These are phyloP conservation scores for Saccharomycopsis fermentans DNA, from an alignment of 805 yeast genomes.

Conservation along the genomic window DNA sequence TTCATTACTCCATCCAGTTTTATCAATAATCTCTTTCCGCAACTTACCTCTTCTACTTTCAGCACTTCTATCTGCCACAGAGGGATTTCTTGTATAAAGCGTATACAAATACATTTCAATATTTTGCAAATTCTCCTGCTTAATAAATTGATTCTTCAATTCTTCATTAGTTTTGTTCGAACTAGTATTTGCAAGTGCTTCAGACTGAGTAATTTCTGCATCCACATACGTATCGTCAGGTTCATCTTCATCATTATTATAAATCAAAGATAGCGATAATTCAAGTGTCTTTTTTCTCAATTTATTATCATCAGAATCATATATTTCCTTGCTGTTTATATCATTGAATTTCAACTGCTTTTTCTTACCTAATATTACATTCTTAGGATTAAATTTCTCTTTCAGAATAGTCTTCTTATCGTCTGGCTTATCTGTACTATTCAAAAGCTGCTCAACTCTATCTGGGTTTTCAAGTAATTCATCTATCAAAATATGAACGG, in stretches of 20 bases:
- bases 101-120: conserved; percentile 50
- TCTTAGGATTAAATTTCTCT: conserved; percentile 23
- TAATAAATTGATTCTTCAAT: conserved; percentile 10
- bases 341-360: conserved; percentile 12
- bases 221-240: conserved; percentile 59
- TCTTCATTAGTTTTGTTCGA: conserved; percentile 19
- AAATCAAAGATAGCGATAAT: conserved; percentile 52
- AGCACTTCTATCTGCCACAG: conserved; percentile 35
- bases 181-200: conserved; percentile 23
- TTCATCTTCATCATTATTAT: conserved; percentile 76
- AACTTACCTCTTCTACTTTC: conserved; percentile 36
- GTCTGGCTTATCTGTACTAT: conserved; percentile 15
- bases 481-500: background rate
- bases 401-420: conserved; percentile 27
- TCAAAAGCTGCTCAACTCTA: conserved; percentile 29
- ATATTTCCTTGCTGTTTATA: conserved; percentile 22
- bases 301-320: conserved; percentile 26
- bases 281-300: conserved; percentile 47
- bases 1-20: conserved; percentile 72
- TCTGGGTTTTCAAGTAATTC: conserved; percentile 23
- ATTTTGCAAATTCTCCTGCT: conserved; percentile 11
- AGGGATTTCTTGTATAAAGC: conserved; percentile 40
- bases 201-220: conserved; percentile 11
- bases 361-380: conserved; percentile 29
- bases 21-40: conserved; percentile 41